A percentile compares a stretch with the other conserved stretches of the same genome.
phyloP scores from a whole-genome alignment of 2,329 filamentous ascomycete species.

The Paraphaeosphaeria minitans region DNA sequence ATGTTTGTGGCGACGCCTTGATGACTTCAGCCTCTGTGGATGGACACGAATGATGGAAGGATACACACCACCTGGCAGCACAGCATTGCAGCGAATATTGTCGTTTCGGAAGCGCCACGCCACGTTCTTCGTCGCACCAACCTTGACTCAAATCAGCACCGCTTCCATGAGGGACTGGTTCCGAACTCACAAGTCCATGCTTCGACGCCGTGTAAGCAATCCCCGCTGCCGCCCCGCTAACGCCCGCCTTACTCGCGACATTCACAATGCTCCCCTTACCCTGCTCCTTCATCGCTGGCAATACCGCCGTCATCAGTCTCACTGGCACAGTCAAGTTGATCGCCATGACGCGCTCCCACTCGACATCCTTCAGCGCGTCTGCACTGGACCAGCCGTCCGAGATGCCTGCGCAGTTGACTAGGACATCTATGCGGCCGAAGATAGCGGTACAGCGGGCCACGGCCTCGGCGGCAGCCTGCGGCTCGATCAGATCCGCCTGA shows the following conservation, averaged over 20 bases:
- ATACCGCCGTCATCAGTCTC: constrained; percentile 52
- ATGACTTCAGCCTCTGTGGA: background rate
- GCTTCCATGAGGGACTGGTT: background rate
- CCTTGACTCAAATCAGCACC: constrained; percentile 22
- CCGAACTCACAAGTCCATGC: constrained; percentile 48
- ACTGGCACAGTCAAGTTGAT: constrained; percentile 54
- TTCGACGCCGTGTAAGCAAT: constrained; percentile 55
- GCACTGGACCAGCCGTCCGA: constrained; percentile 51
- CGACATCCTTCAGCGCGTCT: constrained; percentile 46
- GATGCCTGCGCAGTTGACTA: constrained; percentile 55
- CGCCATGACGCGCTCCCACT: constrained; percentile 50
- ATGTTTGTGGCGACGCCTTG: constrained; percentile 23
- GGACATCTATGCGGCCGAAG: constrained; percentile 43
- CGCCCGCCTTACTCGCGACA: constrained; percentile 35
- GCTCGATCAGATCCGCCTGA: constrained; percentile 27
- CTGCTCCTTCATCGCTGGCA: constrained; percentile 49
- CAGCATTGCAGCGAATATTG: constrained; percentile 54
- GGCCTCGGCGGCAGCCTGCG: constrained; percentile 27
- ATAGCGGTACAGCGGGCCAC: constrained; percentile 31
- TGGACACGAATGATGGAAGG: background rate
- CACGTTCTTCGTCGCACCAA: constrained; percentile 55
- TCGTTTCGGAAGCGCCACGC: constrained; percentile 54
- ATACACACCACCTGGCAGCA: constrained; percentile 48
- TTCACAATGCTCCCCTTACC: constrained; percentile 52
- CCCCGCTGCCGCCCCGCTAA: constrained; percentile 49